Conservation (phyloP, 495 filamentous ascomycete genomes). For the Talaromyces adpressus region DNA sequence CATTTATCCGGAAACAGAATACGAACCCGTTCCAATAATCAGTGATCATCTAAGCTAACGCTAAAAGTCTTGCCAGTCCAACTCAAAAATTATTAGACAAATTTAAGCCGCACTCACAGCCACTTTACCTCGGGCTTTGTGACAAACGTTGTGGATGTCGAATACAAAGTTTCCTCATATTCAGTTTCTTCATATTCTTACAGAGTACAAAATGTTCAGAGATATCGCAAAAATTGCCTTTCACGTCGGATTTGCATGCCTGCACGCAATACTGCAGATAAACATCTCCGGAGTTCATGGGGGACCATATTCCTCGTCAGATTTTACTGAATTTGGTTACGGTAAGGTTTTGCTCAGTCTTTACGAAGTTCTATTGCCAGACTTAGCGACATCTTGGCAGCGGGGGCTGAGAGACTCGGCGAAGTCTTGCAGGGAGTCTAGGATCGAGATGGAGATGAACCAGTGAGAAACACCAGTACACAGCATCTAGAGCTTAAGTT, state of each 20-base stretch:
- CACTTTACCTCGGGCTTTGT: background rate
- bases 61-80: background rate
- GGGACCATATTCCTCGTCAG: background rate
- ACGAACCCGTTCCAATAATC: background rate
- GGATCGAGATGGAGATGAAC: background rate
- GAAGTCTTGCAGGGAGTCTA: background rate
- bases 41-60: background rate
- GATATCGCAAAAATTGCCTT: background rate
- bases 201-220: background rate
- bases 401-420: background rate
- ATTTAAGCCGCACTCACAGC: background rate
- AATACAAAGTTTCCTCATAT: background rate
- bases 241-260: background rate
- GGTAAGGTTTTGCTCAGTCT: background rate
- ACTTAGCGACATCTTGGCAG: background rate
- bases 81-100: background rate
- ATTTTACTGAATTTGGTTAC: background rate
- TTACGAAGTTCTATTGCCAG: background rate
- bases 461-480: too few species aligned
- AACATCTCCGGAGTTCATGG: background rate
- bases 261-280: background rate
- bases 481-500: background rate
- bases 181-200: background rate
- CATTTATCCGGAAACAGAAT: background rate
- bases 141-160: background rate